phyloP scores from a whole-genome alignment of 176 grass and related monocot species.

The Oryza meridionalis region DNA sequence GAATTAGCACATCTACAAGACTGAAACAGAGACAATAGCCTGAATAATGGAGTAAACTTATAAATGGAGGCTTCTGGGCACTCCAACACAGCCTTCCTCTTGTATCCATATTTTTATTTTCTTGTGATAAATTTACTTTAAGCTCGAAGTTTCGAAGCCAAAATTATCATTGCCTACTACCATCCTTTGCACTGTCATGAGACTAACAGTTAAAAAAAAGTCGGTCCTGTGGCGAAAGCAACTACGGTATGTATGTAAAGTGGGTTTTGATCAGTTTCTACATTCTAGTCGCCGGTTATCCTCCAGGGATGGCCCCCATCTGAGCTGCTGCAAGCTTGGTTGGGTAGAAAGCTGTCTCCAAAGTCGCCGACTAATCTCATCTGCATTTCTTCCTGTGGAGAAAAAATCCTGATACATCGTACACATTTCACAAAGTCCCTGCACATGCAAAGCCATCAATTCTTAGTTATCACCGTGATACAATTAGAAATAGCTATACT shows the following conservation, averaged over 20 bases:
- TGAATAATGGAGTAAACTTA: not conserved
- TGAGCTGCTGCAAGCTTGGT: constrained; percentile 75
- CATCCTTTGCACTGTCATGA: not conserved
- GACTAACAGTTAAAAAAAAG: constrained; percentile 13
- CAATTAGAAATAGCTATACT: not conserved
- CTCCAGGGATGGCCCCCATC: constrained; percentile 61
- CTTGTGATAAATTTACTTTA: constrained; percentile 5
- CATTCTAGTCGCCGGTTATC: constrained; percentile 42
- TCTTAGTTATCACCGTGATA: constrained; percentile 1
- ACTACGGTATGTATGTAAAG: not conserved
- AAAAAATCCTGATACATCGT: constrained; percentile 72
- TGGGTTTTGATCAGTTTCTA: not conserved
- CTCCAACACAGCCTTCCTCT: constrained; percentile 9
- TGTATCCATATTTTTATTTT: constrained; percentile 10
- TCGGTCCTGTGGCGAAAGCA: not conserved
- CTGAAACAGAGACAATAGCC: not conserved
- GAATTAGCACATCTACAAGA: constrained; percentile 26
- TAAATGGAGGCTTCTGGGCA: constrained; percentile 8
- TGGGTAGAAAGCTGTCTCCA: constrained; percentile 49
- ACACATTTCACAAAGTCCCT: constrained; percentile 81
- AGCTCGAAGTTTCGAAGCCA: constrained; percentile 2
- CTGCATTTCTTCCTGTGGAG: constrained; percentile 75
- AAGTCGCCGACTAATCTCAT: constrained; percentile 65
- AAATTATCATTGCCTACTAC: constrained; percentile 7
- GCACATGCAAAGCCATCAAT: constrained; percentile 27